A percentile compares a stretch with the other conserved stretches of the same genome.
Evolutionary conservation across 352 stramenopile species (phyloP).

Genomic region (Phytophthora hybrid): DNA sequence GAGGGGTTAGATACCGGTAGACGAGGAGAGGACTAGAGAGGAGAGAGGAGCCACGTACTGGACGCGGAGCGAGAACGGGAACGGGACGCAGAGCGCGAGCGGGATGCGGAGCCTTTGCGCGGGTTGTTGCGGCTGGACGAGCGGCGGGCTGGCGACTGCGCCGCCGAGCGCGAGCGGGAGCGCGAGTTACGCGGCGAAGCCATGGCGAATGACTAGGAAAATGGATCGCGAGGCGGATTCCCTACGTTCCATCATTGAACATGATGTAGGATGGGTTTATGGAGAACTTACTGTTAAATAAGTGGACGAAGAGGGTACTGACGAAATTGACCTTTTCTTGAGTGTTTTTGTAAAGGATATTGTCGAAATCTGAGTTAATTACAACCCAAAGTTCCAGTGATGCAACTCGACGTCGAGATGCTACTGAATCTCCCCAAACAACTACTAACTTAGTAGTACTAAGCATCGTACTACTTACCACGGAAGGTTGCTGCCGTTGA

Average conservation of each 20-base stretch:
- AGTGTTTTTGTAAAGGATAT: no score
- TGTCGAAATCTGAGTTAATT: no score
- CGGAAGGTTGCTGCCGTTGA: slow-evolving; percentile 36
- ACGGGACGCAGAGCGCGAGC: background rate
- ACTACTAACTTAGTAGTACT: no score
- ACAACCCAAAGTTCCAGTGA: no score
- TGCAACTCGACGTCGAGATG: no score
- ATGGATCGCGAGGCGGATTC: background rate
- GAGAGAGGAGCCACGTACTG: background rate
- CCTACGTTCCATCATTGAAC: no score
- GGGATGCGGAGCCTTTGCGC: background rate
- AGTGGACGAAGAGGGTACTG: no score
- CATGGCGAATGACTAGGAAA: background rate
- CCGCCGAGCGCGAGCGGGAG: background rate
- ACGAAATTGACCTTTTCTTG: no score
- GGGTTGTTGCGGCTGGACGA: background rate
- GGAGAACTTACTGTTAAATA: no score
- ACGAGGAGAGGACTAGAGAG: background rate
- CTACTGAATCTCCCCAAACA: no score
- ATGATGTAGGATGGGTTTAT: no score
- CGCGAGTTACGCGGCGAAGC: background rate
- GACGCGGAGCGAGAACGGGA: background rate
- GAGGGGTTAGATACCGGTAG: background rate
- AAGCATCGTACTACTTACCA: slow-evolving; percentile 29
- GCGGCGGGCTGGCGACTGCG: background rate